phyloP scores from a whole-genome alignment of 2,329 filamentous ascomycete genomes.

The Aspergillus nomiae region DNA sequence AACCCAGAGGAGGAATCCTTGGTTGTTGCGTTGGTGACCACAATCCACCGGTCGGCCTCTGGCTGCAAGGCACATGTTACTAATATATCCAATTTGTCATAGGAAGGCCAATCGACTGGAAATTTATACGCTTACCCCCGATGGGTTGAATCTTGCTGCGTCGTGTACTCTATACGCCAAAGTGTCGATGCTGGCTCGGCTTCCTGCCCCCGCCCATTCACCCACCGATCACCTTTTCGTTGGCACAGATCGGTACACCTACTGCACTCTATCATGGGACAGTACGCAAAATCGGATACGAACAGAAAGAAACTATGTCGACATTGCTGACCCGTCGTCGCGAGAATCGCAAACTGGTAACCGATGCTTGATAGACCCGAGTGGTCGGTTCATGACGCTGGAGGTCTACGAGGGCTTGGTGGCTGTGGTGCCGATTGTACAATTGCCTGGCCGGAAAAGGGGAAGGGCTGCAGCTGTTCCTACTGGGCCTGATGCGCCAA shows the following conservation, averaged over 20 bases:
- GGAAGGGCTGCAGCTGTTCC: slow-evolving; percentile 27
- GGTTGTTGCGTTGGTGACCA: slow-evolving; percentile 74
- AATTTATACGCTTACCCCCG: slow-evolving; percentile 69
- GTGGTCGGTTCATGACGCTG: slow-evolving; percentile 66
- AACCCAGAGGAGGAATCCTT: slow-evolving; percentile 75
- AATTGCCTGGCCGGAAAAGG: slow-evolving; percentile 54
- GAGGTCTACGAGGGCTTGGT: slow-evolving; percentile 71
- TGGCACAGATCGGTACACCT: slow-evolving; percentile 85
- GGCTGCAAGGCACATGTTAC: background rate
- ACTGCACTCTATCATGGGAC: slow-evolving; percentile 90
- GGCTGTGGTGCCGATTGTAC: slow-evolving; percentile 63
- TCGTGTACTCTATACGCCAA: slow-evolving; percentile 80
- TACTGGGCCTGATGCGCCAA: slow-evolving; percentile 28
- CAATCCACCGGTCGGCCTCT: slow-evolving; percentile 4
- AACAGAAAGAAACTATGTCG: slow-evolving; percentile 61
- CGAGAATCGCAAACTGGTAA: slow-evolving; percentile 81
- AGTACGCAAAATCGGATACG: slow-evolving; percentile 53
- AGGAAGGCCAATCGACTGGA: slow-evolving; percentile 86
- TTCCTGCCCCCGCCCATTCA: slow-evolving; percentile 64
- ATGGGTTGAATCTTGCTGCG: slow-evolving; percentile 64
- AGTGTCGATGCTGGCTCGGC: slow-evolving; percentile 72
- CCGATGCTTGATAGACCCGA: slow-evolving; percentile 80
- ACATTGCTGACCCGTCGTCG: slow-evolving; percentile 62
- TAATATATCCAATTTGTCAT: slow-evolving; percentile 13
- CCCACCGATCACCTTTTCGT: slow-evolving; percentile 85